Percentiles rank a stretch among this genome's conserved stretches.
Conservation (phyloP, 768 basidiomycete species). For the Mycena galopus region DNA sequence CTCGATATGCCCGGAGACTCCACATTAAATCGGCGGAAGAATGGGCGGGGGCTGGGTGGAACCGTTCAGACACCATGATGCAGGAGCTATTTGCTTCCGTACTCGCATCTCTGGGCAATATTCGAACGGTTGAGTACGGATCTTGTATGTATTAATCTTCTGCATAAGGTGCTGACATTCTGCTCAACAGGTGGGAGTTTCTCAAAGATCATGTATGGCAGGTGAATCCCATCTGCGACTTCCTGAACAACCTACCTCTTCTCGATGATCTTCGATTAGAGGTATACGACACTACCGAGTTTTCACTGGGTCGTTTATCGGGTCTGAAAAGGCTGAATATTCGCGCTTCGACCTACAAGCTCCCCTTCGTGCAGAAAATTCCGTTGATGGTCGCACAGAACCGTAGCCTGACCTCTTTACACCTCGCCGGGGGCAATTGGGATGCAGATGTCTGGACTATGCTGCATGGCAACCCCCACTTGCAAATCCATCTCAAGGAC, state of each 20-base stretch:
- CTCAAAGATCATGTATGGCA: not conserved
- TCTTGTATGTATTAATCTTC: not conserved
- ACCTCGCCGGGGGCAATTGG: not conserved
- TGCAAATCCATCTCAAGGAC: not conserved
- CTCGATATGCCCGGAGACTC: not conserved
- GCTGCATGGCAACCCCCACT: not conserved
- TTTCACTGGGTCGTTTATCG: not conserved
- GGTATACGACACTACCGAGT: not conserved
- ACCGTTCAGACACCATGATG: not conserved
- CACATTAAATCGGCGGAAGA: not conserved
- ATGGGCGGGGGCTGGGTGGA: not conserved
- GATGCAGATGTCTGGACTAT: not conserved
- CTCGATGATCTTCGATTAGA: not conserved
- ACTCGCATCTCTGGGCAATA: not conserved
- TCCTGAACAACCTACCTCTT: not conserved
- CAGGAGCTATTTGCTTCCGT: not conserved
- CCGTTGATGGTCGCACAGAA: not conserved
- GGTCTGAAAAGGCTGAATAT: not conserved
- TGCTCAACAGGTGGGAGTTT: not conserved
- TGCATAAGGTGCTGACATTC: not conserved
- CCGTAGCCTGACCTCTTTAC: not conserved
- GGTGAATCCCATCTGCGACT: not conserved
- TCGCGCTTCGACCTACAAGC: not conserved
- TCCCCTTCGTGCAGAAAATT: not conserved
- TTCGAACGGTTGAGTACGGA: slow-evolving; percentile 4